Evolutionary conservation across 495 filamentous ascomycete genomes (phyloP), one percentile per base, ranked within the genome.

Genomic region (Aspergillus biplanus): DNA sequence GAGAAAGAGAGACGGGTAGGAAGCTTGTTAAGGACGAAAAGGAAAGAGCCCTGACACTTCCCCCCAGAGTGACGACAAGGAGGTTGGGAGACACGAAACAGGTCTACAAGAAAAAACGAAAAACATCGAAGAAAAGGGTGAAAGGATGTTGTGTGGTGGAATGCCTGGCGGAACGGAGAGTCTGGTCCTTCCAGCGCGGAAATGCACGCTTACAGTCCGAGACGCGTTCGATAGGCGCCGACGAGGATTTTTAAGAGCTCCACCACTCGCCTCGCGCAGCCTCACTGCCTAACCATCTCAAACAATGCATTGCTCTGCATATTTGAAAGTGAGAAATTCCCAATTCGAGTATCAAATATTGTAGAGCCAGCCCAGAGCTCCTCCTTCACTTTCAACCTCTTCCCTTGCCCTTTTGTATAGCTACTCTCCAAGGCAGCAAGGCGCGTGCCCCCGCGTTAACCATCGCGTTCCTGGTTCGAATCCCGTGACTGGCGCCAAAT

Each of bases 181-280:
- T 73, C 71, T 77, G 62, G 73, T 76, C 71, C 71, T 64, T 70
- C 69, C 74, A 75, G 67, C 74, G 75, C 75, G 78, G 74, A 76
- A 78, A 79, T 76, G 76, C 73, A 78, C 76, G 76, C 76, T 78
- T 78, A 75, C 75, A 77, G 62, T 60, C 76, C 73, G 75, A 80
- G 77, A 80, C 78, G 78, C 78, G 78, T 80, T 79, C 75, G 71
- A 75, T 75, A 79, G 75, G 72, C 76, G 75, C 75, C 76, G 71
- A 69, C 67, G 71, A 76, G 71, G 62, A 55, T 66, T 48, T 66
- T 50, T 9, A 21, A 39, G 56, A 59, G 65, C 72, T 75, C 73
- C 76, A 79, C 75, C 68, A 64, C 58, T 52, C 47, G 58, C 58
- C 56, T 68, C 69, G 62, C 66, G 69, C 66, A 71, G 59, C 47